Evolutionary conservation across 176 grass and related monocot species (phyloP).

Genomic region (Ananas comosus): DNA sequence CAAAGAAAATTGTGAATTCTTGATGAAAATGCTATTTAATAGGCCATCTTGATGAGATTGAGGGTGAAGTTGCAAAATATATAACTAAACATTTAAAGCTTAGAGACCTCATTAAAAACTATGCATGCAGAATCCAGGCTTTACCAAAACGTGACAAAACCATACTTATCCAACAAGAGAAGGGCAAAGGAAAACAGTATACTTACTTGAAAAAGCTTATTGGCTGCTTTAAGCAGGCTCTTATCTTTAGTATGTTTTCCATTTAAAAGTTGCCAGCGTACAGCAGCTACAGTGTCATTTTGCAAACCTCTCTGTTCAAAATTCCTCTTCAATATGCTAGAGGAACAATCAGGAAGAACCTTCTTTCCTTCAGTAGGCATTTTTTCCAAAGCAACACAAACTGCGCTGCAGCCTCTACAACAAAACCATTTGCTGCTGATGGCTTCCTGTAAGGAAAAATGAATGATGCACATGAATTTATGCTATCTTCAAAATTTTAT

Average conservation of each 20-base stretch:
- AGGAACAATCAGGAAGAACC: constrained; percentile 31
- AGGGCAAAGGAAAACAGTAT: constrained; percentile 1
- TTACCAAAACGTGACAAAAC: constrained; percentile 7
- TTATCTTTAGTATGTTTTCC: constrained; percentile 26
- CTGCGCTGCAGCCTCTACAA: background rate
- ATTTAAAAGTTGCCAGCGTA: constrained; percentile 62
- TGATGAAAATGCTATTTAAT: constrained; percentile 21
- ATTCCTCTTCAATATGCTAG: constrained; percentile 29
- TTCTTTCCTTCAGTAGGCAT: constrained; percentile 20
- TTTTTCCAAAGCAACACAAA: background rate
- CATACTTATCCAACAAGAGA: constrained; percentile 3
- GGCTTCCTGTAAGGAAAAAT: background rate
- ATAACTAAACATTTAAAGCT: no score
- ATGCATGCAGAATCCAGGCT: background rate
- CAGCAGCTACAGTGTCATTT: background rate
- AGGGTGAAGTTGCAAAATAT: background rate
- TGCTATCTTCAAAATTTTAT: background rate
- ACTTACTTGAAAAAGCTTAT: constrained; percentile 60
- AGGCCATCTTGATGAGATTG: constrained; percentile 1
- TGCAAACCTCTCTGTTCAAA: constrained; percentile 17
- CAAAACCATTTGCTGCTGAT: background rate
- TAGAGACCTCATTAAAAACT: background rate
- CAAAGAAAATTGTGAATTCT: constrained; percentile 28
- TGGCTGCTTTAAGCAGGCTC: constrained; percentile 30
- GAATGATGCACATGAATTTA: background rate